Evolutionary conservation across 164 flowering plant genomes (phyloP).

Genomic region (Nymphaea colorata): DNA sequence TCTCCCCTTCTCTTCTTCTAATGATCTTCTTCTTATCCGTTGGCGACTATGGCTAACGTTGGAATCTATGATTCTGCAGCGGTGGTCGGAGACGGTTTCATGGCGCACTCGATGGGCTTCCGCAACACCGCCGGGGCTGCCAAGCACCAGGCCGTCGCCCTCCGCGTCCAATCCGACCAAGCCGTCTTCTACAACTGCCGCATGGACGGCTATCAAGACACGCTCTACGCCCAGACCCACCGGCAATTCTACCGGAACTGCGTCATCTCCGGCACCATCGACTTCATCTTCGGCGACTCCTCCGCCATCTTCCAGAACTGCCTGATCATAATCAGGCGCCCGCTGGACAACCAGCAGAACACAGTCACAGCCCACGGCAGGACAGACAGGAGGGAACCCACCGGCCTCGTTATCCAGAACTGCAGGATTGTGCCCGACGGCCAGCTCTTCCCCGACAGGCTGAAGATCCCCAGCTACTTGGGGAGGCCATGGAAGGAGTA

Average conservation of each 20-base stretch:
- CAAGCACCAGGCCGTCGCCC: conserved; percentile 58
- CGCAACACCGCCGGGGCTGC: conserved; percentile 54
- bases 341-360: conserved; percentile 32
- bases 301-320: conserved; percentile 33
- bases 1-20: background rate
- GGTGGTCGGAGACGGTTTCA: conserved; percentile 33
- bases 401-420: conserved; percentile 42
- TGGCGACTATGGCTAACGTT: too few species aligned
- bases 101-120: conserved; percentile 39
- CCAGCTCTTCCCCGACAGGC: conserved; percentile 16
- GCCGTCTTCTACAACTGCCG: conserved; percentile 43
- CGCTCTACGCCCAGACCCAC: conserved; percentile 34
- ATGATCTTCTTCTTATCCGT: too few species aligned
- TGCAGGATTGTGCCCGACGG: conserved; percentile 40
- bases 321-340: conserved; percentile 30
- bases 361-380: conserved; percentile 46
- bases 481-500: conserved; percentile 56
- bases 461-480: conserved; percentile 23
- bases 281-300: conserved; percentile 50
- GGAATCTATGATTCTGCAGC: conserved; percentile 12
- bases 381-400: conserved; percentile 10
- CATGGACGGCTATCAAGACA: conserved; percentile 57
- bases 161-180: conserved; percentile 29
- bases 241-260: conserved; percentile 46
- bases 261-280: conserved; percentile 50